phyloP scores from a whole-genome alignment of 192 early-diverging fungal species.

The Coemansia javaensis region DNA sequence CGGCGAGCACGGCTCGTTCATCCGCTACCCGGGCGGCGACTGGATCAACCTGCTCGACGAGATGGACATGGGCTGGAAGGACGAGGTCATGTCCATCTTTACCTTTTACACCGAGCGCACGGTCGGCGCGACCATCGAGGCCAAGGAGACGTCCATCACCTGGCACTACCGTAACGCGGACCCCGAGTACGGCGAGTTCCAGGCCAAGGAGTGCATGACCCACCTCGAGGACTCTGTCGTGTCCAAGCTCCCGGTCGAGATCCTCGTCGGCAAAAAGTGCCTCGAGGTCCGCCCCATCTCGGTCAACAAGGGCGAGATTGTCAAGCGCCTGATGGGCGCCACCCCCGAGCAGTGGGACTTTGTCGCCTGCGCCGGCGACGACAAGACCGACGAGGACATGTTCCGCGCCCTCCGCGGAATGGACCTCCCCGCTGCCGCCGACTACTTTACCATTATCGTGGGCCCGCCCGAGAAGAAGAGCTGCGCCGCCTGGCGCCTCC shows the following conservation, averaged over 20 bases:
- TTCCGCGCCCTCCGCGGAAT: slow-evolving; percentile 63
- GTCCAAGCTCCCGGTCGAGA: slow-evolving; percentile 91
- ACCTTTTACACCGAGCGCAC: slow-evolving; percentile 94
- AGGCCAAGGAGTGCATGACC: slow-evolving; percentile 96
- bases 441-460: slow-evolving; percentile 74
- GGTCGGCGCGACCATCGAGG: slow-evolving; percentile 87
- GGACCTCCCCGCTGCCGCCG: slow-evolving; percentile 15
- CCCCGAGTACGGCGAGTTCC: slow-evolving; percentile 91
- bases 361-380: slow-evolving; percentile 93
- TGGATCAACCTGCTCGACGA: slow-evolving; percentile 71
- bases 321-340: slow-evolving; percentile 69
- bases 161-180: slow-evolving; percentile 98
- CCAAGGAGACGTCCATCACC: slow-evolving; percentile 87
- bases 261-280: slow-evolving; percentile 94
- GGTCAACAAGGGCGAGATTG: slow-evolving; percentile 97
- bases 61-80: slow-evolving; percentile 89
- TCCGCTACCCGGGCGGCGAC: slow-evolving; percentile 74
- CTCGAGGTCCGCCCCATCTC: slow-evolving; percentile 89
- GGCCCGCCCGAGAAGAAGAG: slow-evolving; percentile 86
- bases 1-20: slow-evolving; percentile 95
- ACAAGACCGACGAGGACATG: slow-evolving; percentile 98
- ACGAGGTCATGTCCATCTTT: slow-evolving; percentile 89
- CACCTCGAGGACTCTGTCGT: slow-evolving; percentile 87
- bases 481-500: slow-evolving; percentile 78
- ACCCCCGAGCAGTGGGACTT: slow-evolving; percentile 72